Conservation (phyloP, 768 basidiomycete genomes). For the Boletus rex-veris region DNA sequence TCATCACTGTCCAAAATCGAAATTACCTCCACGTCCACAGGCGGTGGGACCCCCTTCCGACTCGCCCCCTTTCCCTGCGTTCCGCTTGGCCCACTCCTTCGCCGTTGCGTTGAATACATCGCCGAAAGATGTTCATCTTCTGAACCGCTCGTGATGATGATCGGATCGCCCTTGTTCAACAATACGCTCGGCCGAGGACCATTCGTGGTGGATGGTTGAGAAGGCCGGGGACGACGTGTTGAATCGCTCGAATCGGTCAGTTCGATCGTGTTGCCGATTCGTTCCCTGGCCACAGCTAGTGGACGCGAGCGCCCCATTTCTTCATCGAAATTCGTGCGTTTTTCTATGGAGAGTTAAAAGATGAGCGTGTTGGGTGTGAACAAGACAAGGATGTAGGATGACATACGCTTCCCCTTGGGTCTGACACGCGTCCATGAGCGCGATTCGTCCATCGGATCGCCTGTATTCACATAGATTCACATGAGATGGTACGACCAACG, state of each 20-base stretch:
- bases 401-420: slow-evolving; percentile 17
- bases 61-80: not conserved
- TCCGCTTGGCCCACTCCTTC: not conserved
- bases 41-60: slow-evolving; percentile 2
- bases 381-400: not conserved
- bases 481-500: too few relatives aligned
- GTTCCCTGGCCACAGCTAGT: slow-evolving; percentile 9
- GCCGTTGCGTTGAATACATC: not conserved
- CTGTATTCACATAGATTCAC: not conserved
- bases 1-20: slow-evolving; percentile 28
- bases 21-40: slow-evolving; percentile 25
- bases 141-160: slow-evolving; percentile 26
- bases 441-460: slow-evolving; percentile 4
- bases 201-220: not conserved
- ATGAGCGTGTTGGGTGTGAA: not conserved
- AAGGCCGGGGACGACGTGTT: not conserved
- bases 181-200: not conserved
- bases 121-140: slow-evolving; percentile 1
- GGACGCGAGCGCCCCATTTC: slow-evolving; percentile 10
- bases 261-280: slow-evolving; percentile 11
- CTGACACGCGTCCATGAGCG: slow-evolving; percentile 14
- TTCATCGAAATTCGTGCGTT: slow-evolving; percentile 8
- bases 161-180: slow-evolving; percentile 11
- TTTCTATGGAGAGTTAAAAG: slow-evolving; percentile 4
- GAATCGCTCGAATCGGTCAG: slow-evolving; percentile 25